Conservation (phyloP, 176 grass and related monocot species). For the Musa beccarii region DNA sequence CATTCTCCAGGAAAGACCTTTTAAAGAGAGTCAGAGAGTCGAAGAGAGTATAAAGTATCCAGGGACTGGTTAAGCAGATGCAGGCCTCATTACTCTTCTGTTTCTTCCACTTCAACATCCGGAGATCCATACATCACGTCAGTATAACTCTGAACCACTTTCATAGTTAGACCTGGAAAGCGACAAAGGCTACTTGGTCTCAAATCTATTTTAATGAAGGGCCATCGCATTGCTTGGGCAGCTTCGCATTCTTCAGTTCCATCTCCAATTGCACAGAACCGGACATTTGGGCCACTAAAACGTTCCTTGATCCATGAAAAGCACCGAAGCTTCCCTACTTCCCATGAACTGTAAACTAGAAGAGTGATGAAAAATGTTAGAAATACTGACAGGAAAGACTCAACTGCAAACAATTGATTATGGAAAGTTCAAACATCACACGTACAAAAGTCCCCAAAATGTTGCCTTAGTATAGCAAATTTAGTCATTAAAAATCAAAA, state of each 20-base stretch:
- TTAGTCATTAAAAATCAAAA: too few species aligned
- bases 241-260: conserved; percentile 69
- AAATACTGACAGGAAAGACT: neutral
- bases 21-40: neutral
- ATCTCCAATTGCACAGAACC: conserved; percentile 83
- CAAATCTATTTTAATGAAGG: conserved; percentile 79
- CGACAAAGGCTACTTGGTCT: conserved; percentile 38
- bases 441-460: too few species aligned
- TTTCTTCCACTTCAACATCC: conserved; percentile 2
- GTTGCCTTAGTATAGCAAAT: too few species aligned
- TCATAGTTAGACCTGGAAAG: conserved; percentile 70
- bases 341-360: conserved; percentile 97
- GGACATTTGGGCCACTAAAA: conserved; percentile 46
- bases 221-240: conserved; percentile 73
- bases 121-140: conserved; percentile 39
- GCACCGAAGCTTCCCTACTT: conserved; percentile 85
- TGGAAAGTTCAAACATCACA: too few species aligned
- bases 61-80: neutral
- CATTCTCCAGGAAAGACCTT: neutral
- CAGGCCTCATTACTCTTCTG: neutral
- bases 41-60: neutral
- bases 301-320: conserved; percentile 94
- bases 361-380: conserved; percentile 1
- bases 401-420: neutral
- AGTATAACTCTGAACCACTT: conserved; percentile 45